A percentile compares a stretch with the other conserved stretches of the same genome.
Evolutionary conservation across 75 land plant species (phyloP).

Genomic region (Cunninghamia lanceolata): DNA sequence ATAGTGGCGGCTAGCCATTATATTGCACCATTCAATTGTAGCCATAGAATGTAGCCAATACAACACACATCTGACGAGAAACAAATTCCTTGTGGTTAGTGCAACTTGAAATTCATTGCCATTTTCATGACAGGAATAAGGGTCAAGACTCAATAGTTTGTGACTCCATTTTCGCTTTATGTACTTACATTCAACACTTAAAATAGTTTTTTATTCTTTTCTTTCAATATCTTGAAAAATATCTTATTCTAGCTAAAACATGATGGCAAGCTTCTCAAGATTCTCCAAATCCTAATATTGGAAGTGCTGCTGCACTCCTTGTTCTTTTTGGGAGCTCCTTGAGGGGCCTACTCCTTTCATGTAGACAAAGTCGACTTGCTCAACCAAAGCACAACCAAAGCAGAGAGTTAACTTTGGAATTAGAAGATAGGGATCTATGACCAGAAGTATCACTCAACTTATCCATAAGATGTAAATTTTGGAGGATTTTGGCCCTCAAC

Average conservation of each 20-base stretch:
- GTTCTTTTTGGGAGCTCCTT: background rate
- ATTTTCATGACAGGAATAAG: background rate
- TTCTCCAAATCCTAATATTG: background rate
- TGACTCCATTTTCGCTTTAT: background rate
- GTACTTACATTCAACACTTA: background rate
- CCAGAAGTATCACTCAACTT: too few species aligned
- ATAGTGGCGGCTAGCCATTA: background rate
- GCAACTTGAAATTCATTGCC: background rate
- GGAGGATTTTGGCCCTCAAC: too few species aligned
- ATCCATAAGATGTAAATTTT: too few species aligned
- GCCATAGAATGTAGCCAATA: background rate
- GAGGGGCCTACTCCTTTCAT: background rate
- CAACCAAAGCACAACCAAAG: too few species aligned
- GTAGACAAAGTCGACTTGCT: too few species aligned
- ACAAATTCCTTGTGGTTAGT: background rate
- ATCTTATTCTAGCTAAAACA: background rate
- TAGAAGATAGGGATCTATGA: too few species aligned
- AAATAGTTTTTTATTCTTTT: background rate
- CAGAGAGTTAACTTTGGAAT: too few species aligned
- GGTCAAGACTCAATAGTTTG: background rate
- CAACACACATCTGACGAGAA: background rate
- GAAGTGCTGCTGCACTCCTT: background rate
- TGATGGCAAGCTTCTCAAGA: background rate
- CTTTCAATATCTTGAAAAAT: background rate
- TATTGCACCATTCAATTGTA: background rate